Evolutionary conservation across 225 moss, liverwort and hornwort genomes (phyloP).

Genomic region (Marchantia polymorpha): DNA sequence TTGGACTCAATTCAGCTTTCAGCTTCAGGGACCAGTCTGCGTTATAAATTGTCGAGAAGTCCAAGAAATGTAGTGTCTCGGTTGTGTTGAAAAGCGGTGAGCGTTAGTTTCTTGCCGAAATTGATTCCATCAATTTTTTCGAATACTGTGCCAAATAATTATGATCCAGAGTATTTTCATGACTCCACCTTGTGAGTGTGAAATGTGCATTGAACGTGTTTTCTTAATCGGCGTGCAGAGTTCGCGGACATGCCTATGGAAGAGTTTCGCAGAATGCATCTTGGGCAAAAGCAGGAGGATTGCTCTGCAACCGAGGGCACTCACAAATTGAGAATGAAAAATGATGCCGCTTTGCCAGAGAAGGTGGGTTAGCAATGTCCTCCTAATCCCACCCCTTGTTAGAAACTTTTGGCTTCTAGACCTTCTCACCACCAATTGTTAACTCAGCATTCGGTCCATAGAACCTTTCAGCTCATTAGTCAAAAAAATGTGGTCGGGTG

Average conservation of each 20-base stretch:
- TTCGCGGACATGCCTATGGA: conserved; percentile 83
- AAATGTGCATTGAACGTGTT: too few species aligned
- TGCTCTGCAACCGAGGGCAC: conserved; percentile 89
- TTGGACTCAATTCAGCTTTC: too few species aligned
- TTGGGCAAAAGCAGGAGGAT: conserved; percentile 74
- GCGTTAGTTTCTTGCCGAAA: too few species aligned
- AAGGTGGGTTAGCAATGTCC: conserved; percentile 32
- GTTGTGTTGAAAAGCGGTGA: too few species aligned
- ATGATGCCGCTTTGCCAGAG: conserved; percentile 52
- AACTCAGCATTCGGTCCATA: too few species aligned
- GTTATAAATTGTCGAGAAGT: too few species aligned
- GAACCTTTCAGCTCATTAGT: neutral
- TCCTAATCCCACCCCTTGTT: neutral
- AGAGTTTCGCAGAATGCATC: conserved; percentile 66
- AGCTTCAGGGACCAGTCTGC: too few species aligned
- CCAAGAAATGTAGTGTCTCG: too few species aligned
- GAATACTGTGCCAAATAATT: too few species aligned
- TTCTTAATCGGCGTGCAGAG: conserved; percentile 41
- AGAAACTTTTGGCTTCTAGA: neutral
- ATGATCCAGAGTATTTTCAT: too few species aligned
- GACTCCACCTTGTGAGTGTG: too few species aligned
- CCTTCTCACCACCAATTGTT: neutral
- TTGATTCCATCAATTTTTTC: too few species aligned
- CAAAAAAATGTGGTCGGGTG: neutral
- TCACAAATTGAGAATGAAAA: conserved; percentile 77